Base-by-base conservation (phyloP, 2,329 filamentous ascomycete genomes). In the Westerdykella aurantiaca region DNA sequence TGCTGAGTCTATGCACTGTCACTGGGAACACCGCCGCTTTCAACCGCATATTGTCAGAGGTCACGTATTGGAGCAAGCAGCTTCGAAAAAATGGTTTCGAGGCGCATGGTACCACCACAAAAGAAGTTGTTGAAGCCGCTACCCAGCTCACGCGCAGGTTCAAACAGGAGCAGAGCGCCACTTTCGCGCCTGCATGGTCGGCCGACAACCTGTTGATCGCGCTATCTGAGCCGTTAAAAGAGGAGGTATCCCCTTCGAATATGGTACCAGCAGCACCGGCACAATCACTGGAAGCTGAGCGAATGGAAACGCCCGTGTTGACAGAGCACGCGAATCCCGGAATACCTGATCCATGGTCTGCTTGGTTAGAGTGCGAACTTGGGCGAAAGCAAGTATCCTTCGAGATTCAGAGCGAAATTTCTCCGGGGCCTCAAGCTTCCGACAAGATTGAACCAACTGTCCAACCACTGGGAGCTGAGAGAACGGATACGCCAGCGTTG, bases 171-270 rank as follows among this genome's bases (percentile, higher is more conserved):
- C 48, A 37, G 6, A 39, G 38, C 11, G 9, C 11, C 33, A 48
- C 50, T 10, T 17, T 48, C 2, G 59, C 57, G 0, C 62, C 60
- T 11, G 53, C 62, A 31, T 61, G 52, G 55, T 52, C 58, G 6
- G 62, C 62, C 16, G 62, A 65, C 35, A 64, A 65, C 39, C 41
- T 65, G 25, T 51, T 65, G 37, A 63, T 65, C 37, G 61, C 61
- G 0, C 52, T 60, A 1, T 59, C 57, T 6, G 53, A 48, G 16
- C 62, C 58, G 16, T 42, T 60, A 39, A 45, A 52, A 34, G 31
- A 37, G 35, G 42, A 23, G 43, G 38, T 18, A 18, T 13, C 16
- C 2, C 37, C 13, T 14, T 41, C 23, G 7, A 29, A 9, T 11
- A 12, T 13, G 17, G 6, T 7, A 16, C 23, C 25, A 29, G 25